Percentiles rank a stretch among this genome's conserved stretches.
phyloP scores from a whole-genome alignment of 2,329 filamentous ascomycete genomes.

The Aspergillus nomiae region DNA sequence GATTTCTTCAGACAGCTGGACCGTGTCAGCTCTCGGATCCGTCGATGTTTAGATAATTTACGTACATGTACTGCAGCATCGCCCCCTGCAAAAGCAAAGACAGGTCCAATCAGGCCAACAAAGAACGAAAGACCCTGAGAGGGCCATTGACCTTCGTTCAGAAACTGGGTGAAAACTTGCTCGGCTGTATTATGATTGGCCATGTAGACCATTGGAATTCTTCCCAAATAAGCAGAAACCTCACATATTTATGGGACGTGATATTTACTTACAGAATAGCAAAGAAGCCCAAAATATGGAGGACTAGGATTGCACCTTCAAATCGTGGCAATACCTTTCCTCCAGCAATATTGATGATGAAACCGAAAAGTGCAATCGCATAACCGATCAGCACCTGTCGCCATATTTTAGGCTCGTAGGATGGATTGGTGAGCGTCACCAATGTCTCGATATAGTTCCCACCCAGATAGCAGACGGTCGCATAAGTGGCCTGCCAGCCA shows the following conservation, averaged over 20 bases:
- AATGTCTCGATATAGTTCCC: slow-evolving; percentile 41
- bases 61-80: slow-evolving; percentile 42
- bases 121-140: slow-evolving; percentile 28
- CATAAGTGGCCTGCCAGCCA: slow-evolving; percentile 47
- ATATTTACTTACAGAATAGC: slow-evolving; percentile 40
- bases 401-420: slow-evolving; percentile 47
- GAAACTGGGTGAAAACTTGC: slow-evolving; percentile 48
- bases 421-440: slow-evolving; percentile 38
- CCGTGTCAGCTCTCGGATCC: background rate
- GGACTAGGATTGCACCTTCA: slow-evolving; percentile 51
- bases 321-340: slow-evolving; percentile 48
- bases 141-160: slow-evolving; percentile 38
- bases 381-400: slow-evolving; percentile 30
- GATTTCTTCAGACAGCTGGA: slow-evolving; percentile 43
- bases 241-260: background rate
- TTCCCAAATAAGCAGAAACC: background rate
- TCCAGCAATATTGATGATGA: slow-evolving; percentile 43
- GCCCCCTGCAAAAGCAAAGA: slow-evolving; percentile 41
- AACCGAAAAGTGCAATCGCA: background rate
- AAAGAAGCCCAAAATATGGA: slow-evolving; percentile 57
- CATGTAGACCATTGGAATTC: slow-evolving; percentile 47
- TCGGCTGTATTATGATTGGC: slow-evolving; percentile 35
- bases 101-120: slow-evolving; percentile 27
- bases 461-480: slow-evolving; percentile 35
- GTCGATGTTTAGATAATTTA: background rate